Evolutionary conservation across 805 yeast genomes (phyloP).

Genomic region (Wickerhamiella kazuoi): DNA sequence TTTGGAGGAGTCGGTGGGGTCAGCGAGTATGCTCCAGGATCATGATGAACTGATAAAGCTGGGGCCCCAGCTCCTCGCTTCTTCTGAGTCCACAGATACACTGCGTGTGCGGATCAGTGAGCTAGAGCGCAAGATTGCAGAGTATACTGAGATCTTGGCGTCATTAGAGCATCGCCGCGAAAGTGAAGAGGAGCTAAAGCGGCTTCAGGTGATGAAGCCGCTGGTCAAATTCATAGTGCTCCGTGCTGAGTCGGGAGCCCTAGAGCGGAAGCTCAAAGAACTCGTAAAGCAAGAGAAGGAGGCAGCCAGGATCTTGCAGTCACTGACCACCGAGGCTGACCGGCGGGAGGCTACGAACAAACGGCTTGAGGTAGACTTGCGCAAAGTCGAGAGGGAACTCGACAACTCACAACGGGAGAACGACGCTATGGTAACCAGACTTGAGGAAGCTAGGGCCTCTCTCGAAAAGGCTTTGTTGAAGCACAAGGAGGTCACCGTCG

Average conservation of each 20-base stretch:
- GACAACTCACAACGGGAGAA: too few species aligned
- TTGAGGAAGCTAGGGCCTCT: too few species aligned
- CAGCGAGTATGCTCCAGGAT: constrained; percentile 25
- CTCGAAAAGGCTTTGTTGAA: too few species aligned
- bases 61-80: constrained; percentile 24
- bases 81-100: not conserved
- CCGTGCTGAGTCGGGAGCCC: not conserved
- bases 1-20: constrained; percentile 56
- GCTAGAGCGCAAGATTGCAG: not conserved
- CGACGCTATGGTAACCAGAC: too few species aligned
- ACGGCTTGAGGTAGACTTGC: too few species aligned
- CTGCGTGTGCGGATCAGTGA: not conserved
- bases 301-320: too few species aligned
- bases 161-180: not conserved
- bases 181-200: not conserved
- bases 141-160: not conserved
- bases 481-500: too few species aligned
- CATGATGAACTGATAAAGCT: constrained; percentile 40
- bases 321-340: too few species aligned
- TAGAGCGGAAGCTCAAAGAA: not conserved
- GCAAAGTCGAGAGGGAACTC: too few species aligned
- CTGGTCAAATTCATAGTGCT: not conserved
- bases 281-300: too few species aligned
- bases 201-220: not conserved
- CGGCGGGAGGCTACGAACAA: too few species aligned